Evolutionary conservation across 208 protist genomes (phyloP), one percentile per base, ranked within the genome.

Genomic region (Acanthamoeba healyi): DNA sequence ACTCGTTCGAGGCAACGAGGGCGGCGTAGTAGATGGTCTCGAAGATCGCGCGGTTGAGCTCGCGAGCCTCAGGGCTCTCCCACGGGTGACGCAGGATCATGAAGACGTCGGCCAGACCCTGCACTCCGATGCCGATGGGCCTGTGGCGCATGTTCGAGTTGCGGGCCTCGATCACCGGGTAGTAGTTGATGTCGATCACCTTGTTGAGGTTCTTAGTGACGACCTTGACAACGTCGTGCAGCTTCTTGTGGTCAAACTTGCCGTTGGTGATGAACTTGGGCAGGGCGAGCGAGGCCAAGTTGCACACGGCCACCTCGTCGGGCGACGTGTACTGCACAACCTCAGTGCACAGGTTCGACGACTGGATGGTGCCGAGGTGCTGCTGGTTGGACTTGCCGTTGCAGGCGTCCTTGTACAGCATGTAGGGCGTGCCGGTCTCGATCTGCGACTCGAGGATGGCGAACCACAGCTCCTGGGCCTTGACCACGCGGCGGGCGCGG

Each of bases 331-430:
- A 99, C 98, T 99, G 98, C 40, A 99, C 95, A 96, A 99, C 99
- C 95, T 99, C 99, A 0, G 99, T 99, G 96, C 99, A 99, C 54
- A 99, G 97, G 96, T 99, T 99, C 54, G 97, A 98, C 95, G 98
- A 99, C 95, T 99, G 98, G 96, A 99, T 99, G 12, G 99, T 99
- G 92, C 99, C 99, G 19, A 99, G 97, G 96, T 99, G 99, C 97
- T 99, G 97, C 97, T 99, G 99, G 97, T 99, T 99, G 15, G 98
- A 99, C 97, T 99, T 99, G 34, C 74, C 19, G 97, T 99, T 99
- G 95, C 98, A 99, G n/a, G 99, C 96, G 95, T 99, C 99, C 97
- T 99, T 99, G 98, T 99, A 99, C 0, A 99, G 96, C 95, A 99
- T 98, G 97, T 99, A 99, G n/a, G 99, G 99, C 32, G 98, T 99